phyloP scores from a whole-genome alignment of 345 rosid genomes.

The Moricandia moricandioides region DNA sequence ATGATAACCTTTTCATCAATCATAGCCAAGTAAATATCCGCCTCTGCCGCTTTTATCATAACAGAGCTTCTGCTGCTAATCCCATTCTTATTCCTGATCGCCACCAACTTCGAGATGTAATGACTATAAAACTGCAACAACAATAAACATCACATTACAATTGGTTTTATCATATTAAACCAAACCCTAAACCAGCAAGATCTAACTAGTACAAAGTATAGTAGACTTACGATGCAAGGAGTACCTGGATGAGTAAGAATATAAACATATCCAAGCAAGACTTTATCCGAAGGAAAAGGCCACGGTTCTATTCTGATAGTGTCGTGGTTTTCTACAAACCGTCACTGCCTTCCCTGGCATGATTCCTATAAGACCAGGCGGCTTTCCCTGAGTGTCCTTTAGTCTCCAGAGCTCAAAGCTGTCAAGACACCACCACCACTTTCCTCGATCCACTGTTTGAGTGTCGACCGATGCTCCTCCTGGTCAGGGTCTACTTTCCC shows the following conservation, averaged over 20 bases:
- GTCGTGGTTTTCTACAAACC: conserved; percentile 75
- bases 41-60: conserved; percentile 54
- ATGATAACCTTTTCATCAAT: conserved; percentile 57
- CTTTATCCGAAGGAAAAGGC: conserved; percentile 47
- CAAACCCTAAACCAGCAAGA: too few species aligned
- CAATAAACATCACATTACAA: background rate
- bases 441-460: conserved; percentile 58
- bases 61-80: conserved; percentile 50
- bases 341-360: conserved; percentile 70
- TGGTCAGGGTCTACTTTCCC: conserved; percentile 51
- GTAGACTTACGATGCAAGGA: conserved; percentile 60
- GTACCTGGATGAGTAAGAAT: conserved; percentile 84
- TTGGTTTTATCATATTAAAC: background rate
- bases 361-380: conserved; percentile 72
- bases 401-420: conserved; percentile 76
- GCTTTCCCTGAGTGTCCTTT: conserved; percentile 66
- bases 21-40: conserved; percentile 65
- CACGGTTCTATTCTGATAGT: conserved; percentile 52
- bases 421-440: conserved; percentile 59
- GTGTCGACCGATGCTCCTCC: conserved; percentile 52
- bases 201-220: too few species aligned
- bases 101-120: conserved; percentile 50
- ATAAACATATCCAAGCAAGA: conserved; percentile 85
- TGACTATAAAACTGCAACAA: conserved; percentile 79
- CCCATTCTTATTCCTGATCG: conserved; percentile 43